Evolutionary conservation across 2,329 filamentous ascomycete genomes (phyloP).

Genomic region (Huntiella moniliformis): DNA sequence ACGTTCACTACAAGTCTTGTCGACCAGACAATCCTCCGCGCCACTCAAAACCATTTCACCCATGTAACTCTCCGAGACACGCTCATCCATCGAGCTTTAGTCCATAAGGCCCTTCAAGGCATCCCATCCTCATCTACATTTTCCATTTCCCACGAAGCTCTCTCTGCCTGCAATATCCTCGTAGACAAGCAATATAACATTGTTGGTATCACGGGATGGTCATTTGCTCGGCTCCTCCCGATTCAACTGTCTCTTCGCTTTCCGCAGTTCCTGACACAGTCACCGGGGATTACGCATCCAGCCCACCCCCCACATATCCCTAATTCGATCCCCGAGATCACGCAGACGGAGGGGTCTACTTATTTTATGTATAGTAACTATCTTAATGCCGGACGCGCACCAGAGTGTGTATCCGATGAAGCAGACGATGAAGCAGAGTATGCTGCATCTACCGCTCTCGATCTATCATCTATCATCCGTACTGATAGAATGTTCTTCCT

Average conservation of each 20-base stretch:
- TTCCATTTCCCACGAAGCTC: constrained; percentile 8
- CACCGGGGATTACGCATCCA: not conserved
- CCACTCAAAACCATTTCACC: not conserved
- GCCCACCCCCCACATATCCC: not conserved
- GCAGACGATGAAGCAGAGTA: not conserved
- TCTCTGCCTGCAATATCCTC: constrained; percentile 7
- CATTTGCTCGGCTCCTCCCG: constrained; percentile 6
- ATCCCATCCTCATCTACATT: constrained; percentile 6
- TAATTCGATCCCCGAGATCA: too few species aligned
- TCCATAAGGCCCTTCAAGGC: constrained; percentile 5
- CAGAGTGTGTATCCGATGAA: too few species aligned
- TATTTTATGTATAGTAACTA: too few species aligned
- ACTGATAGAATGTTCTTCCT: constrained; percentile 25
- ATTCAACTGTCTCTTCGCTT: constrained; percentile 9
- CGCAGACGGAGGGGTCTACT: too few species aligned
- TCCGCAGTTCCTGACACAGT: constrained; percentile 7
- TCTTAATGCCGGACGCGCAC: too few species aligned
- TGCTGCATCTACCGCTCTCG: not conserved
- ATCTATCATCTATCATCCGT: not conserved
- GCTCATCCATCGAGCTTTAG: constrained; percentile 4
- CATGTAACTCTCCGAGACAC: constrained; percentile 4
- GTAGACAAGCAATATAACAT: constrained; percentile 8
- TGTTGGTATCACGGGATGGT: constrained; percentile 8
- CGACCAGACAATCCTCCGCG: constrained; percentile 6
- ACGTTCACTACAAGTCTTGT: constrained; percentile 7